A percentile compares a stretch with the other conserved stretches of the same genome.
These are phyloP conservation scores for Aspergillus nanangensis DNA, from an alignment of 495 filamentous ascomycete genomes.

Conservation along the genomic window DNA sequence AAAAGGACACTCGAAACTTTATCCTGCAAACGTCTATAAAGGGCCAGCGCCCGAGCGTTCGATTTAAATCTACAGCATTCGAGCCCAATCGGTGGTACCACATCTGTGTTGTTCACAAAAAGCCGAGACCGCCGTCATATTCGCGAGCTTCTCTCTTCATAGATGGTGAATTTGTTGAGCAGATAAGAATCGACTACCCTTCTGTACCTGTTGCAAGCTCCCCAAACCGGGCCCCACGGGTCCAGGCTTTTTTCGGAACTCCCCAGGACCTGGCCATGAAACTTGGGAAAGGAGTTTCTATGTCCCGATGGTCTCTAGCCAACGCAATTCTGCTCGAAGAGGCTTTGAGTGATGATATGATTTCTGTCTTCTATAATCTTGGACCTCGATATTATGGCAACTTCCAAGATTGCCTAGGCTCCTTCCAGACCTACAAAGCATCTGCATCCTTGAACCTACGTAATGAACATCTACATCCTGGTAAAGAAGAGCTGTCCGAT, in stretches of 20 bases:
- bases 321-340: constrained; percentile 86
- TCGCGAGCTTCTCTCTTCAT: constrained; percentile 87
- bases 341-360: constrained; percentile 82
- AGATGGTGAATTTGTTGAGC: constrained; percentile 89
- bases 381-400: constrained; percentile 90
- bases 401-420: constrained; percentile 92
- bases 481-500: constrained; percentile 87
- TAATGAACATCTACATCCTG: constrained; percentile 87
- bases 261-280: constrained; percentile 84
- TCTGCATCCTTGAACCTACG: constrained; percentile 85
- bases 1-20: constrained; percentile 91
- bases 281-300: constrained; percentile 69
- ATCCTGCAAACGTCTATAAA: constrained; percentile 95
- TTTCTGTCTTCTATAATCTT: constrained; percentile 85
- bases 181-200: constrained; percentile 85
- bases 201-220: constrained; percentile 51
- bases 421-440: constrained; percentile 95
- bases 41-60: constrained; percentile 79
- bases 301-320: constrained; percentile 81
- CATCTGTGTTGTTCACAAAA: constrained; percentile 77
- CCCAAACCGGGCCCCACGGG: constrained; percentile 52
- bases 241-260: constrained; percentile 92
- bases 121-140: constrained; percentile 65
- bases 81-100: constrained; percentile 82
- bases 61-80: constrained; percentile 82